A percentile compares a stretch with the other conserved stretches of the same genome.
phyloP scores from a whole-genome alignment of 2,329 filamentous ascomycete species.

The Pseudophaeomoniella oleicola region DNA sequence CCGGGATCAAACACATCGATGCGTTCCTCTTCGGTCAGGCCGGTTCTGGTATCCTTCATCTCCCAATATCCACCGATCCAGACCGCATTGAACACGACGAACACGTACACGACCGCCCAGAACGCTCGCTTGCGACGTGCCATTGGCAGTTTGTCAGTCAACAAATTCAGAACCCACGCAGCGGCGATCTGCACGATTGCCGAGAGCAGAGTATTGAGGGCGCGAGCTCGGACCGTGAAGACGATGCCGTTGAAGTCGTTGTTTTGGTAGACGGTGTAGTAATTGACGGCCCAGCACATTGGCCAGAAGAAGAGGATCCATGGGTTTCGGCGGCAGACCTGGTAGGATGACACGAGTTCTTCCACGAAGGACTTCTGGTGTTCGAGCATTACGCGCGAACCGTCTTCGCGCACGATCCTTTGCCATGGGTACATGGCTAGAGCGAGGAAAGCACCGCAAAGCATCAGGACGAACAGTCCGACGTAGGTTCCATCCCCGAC shows the following conservation, averaged over 20 bases:
- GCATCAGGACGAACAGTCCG: conserved; percentile 57
- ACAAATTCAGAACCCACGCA: conserved; percentile 8
- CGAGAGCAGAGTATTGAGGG: conserved; percentile 12
- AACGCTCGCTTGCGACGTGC: conserved; percentile 10
- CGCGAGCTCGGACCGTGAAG: conserved; percentile 11
- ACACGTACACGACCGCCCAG: conserved; percentile 8
- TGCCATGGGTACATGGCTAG: conserved; percentile 50
- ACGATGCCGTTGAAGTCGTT: conserved; percentile 12
- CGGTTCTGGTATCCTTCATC: conserved; percentile 2
- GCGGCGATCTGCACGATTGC: conserved; percentile 11
- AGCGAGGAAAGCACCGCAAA: conserved; percentile 47
- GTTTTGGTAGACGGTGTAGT: conserved; percentile 12
- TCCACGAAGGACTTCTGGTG: conserved; percentile 12
- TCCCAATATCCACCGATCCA: conserved; percentile 10
- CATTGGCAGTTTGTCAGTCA: conserved; percentile 10
- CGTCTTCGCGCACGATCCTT: conserved; percentile 54
- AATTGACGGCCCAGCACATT: conserved; percentile 11
- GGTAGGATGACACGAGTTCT: conserved; percentile 9
- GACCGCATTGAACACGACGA: conserved; percentile 10
- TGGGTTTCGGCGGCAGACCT: conserved; percentile 8
- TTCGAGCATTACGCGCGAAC: conserved; percentile 31
- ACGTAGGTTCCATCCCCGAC: conserved; percentile 54
- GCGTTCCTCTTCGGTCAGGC: background rate
- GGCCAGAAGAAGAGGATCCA: conserved; percentile 13
- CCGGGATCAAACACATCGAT: conserved; percentile 2